Conservation (phyloP, 345 rosid genomes). For the Syzygium aqueum region DNA sequence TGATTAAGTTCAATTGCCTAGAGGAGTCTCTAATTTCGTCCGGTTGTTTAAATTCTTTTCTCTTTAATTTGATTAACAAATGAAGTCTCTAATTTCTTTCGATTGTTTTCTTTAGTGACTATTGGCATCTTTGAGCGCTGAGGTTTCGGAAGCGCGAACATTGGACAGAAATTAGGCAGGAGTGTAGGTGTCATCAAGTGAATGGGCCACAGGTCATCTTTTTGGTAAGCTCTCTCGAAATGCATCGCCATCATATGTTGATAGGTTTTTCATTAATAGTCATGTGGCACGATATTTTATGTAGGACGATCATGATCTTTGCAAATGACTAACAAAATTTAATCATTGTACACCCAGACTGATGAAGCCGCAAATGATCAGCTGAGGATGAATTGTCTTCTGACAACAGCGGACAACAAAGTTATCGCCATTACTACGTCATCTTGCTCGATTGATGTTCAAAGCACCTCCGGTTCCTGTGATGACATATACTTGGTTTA, state of each 20-base stretch:
- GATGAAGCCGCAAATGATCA: neutral
- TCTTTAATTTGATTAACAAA: neutral
- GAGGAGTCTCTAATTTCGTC: neutral
- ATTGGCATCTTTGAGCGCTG: neutral
- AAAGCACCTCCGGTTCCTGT: neutral
- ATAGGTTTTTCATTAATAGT: neutral
- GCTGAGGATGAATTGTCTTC: neutral
- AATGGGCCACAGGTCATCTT: neutral
- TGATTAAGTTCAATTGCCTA: neutral
- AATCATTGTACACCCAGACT: rapidly evolving
- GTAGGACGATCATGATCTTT: neutral
- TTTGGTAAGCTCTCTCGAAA: neutral
- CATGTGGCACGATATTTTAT: neutral
- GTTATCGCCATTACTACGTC: too few species aligned
- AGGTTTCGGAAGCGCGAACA: neutral
- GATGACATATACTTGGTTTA: neutral
- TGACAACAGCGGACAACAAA: neutral
- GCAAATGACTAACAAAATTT: neutral
- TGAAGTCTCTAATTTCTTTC: too few species aligned
- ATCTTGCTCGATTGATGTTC: neutral
- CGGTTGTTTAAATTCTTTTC: neutral
- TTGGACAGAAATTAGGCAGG: neutral
- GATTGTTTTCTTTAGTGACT: neutral
- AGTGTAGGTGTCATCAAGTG: neutral
- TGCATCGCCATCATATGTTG: neutral